phyloP scores from a whole-genome alignment of 2,329 filamentous ascomycete species.

The Fusarium tricinctum region DNA sequence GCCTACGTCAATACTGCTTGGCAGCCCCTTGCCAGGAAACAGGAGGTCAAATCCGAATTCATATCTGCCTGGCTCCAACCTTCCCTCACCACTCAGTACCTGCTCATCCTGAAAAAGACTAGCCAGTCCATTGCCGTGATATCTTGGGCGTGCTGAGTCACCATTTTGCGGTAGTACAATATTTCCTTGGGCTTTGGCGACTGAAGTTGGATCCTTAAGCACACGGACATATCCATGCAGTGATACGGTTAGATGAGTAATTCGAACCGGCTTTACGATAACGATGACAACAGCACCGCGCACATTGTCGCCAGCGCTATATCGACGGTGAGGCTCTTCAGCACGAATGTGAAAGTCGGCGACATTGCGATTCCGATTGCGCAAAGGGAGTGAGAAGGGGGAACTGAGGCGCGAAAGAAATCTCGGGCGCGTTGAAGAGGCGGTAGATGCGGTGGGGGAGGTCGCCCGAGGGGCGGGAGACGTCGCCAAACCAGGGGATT shows the following conservation, averaged over 20 bases:
- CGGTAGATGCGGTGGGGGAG: conserved; percentile 44
- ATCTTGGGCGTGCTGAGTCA: conserved; percentile 62
- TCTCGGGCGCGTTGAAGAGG: conserved; percentile 50
- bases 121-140: conserved; percentile 83
- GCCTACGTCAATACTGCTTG: conserved; percentile 95
- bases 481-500: conserved; percentile 57
- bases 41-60: conserved; percentile 83
- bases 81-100: conserved; percentile 82
- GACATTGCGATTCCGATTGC: conserved; percentile 72
- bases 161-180: conserved; percentile 59
- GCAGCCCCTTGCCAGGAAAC: conserved; percentile 77
- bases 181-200: conserved; percentile 64
- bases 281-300: conserved; percentile 79
- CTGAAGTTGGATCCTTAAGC: conserved; percentile 76
- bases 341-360: conserved; percentile 84
- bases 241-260: conserved; percentile 84
- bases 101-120: conserved; percentile 87
- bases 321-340: conserved; percentile 82
- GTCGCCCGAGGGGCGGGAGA: conserved; percentile 40
- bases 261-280: conserved; percentile 79
- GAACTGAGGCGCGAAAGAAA: conserved; percentile 68
- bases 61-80: conserved; percentile 79
- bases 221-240: conserved; percentile 85
- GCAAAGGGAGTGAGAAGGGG: conserved; percentile 64
- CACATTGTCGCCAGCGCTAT: conserved; percentile 80